A percentile compares a stretch with the other conserved stretches of the same genome.
These are phyloP conservation scores for Agrostemma githago DNA, from an alignment of 148 eudicot genomes.

Conservation along the genomic window DNA sequence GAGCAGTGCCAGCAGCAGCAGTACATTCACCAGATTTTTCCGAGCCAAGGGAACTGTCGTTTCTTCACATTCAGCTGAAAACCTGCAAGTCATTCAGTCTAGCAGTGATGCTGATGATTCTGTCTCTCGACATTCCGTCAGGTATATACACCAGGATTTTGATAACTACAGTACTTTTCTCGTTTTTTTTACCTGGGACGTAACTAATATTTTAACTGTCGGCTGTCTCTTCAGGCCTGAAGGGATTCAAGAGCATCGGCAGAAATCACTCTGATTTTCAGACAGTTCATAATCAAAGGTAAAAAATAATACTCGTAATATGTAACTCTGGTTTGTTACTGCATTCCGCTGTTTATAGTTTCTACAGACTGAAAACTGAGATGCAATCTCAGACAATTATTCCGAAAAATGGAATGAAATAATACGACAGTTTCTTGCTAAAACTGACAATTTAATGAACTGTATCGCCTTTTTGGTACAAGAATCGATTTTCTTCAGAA, in stretches of 20 bases:
- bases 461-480: neutral
- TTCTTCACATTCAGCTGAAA: slow-evolving; percentile 8
- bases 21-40: neutral
- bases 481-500: neutral
- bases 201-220: neutral
- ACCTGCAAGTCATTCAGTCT: neutral
- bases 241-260: neutral
- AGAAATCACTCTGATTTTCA: slow-evolving; percentile 12
- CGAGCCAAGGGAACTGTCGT: neutral
- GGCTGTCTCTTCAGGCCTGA: neutral
- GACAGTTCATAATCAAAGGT: neutral
- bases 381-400: neutral
- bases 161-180: neutral
- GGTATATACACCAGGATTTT: neutral
- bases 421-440: neutral
- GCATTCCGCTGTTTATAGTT: neutral
- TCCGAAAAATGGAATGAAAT: neutral
- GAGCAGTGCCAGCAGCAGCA: neutral
- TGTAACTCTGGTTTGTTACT: neutral
- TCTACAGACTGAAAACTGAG: neutral
- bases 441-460: neutral
- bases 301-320: neutral
- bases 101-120: slow-evolving; percentile 11
- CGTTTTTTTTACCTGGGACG: too few relatives aligned
- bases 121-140: neutral